Evolutionary conservation across 23 red algal species (phyloP).

Genomic region (Gracilaria gracilis): DNA sequence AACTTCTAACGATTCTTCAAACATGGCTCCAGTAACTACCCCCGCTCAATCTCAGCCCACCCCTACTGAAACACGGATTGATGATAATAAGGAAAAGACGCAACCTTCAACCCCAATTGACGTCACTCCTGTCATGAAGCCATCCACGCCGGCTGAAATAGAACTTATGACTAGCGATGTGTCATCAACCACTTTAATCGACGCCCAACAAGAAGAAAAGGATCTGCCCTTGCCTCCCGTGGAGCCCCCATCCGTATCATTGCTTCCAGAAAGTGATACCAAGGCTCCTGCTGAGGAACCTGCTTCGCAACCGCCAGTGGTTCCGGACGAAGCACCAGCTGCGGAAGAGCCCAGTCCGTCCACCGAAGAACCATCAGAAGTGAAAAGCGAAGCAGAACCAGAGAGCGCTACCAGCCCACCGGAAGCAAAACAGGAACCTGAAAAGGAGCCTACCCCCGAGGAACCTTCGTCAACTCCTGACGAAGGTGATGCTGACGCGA

Average conservation of each 20-base stretch:
- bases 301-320: not conserved
- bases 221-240: slow-evolving; percentile 4
- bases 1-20: slow-evolving; percentile 7
- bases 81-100: slow-evolving; percentile 33
- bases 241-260: not conserved
- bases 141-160: slow-evolving; percentile 25
- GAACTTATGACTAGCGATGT: slow-evolving; percentile 48
- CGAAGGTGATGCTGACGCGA: not conserved
- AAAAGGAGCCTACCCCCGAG: not conserved
- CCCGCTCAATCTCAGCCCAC: not conserved
- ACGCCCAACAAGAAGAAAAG: slow-evolving; percentile 31
- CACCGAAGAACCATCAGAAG: not conserved
- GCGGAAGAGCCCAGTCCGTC: not conserved
- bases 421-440: slow-evolving; percentile 2
- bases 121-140: not conserved
- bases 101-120: slow-evolving; percentile 1
- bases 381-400: not conserved
- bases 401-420: not conserved
- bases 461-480: not conserved
- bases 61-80: not conserved
- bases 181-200: slow-evolving; percentile 11
- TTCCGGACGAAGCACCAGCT: not conserved
- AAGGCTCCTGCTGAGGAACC: not conserved
- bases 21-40: not conserved
- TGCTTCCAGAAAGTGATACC: not conserved